Conservation (phyloP, 2,329 filamentous ascomycete genomes). For the Ramularia collo-cygni region DNA sequence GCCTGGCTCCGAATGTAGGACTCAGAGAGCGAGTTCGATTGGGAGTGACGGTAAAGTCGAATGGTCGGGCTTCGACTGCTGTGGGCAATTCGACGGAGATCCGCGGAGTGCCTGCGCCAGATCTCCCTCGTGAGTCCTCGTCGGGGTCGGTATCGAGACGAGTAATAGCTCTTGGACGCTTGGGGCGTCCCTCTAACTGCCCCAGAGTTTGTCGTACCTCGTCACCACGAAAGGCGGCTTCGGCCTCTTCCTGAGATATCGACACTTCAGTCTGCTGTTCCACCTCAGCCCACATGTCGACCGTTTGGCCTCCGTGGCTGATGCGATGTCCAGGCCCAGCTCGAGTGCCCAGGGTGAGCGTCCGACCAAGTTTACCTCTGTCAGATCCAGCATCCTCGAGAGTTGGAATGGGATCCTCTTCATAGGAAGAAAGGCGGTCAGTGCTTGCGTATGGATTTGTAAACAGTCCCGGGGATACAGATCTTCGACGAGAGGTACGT, state of each 20-base stretch:
- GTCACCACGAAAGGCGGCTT: background rate
- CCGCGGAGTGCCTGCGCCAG: background rate
- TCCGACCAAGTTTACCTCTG: background rate
- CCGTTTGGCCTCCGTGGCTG: background rate
- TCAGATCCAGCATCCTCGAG: background rate
- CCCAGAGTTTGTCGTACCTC: too few relatives aligned
- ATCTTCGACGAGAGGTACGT: conserved; percentile 10
- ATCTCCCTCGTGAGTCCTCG: background rate
- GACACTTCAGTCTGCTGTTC: background rate
- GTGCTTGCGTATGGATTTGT: background rate
- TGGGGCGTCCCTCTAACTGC: too few relatives aligned
- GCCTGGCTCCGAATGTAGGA: background rate
- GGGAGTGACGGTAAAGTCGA: background rate
- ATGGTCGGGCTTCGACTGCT: background rate
- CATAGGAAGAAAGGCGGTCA: background rate
- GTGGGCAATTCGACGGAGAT: background rate
- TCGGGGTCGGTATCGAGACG: background rate
- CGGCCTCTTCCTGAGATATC: conserved; percentile 1
- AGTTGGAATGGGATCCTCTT: background rate
- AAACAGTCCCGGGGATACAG: conserved; percentile 1
- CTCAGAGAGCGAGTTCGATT: background rate
- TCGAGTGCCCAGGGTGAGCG: conserved; percentile 1
- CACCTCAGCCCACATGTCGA: background rate
- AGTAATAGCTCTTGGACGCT: background rate
- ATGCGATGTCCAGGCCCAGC: conserved; percentile 2